Evolutionary conservation across 331 rosid species (phyloP), one percentile per base, ranked within the genome.

Genomic region (Prunus yedoensis): DNA sequence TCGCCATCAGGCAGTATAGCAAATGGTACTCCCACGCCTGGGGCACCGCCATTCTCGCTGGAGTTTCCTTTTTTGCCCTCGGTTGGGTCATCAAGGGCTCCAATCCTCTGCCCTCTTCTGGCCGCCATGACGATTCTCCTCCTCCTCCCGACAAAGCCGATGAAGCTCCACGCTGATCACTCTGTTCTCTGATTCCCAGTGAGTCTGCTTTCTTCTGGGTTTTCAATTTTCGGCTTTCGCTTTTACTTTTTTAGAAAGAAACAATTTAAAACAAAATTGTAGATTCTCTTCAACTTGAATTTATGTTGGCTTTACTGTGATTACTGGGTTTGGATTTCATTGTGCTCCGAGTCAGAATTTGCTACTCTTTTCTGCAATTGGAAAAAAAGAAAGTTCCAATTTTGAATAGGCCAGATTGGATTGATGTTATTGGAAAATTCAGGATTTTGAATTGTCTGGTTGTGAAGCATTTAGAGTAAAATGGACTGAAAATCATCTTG

Each of bases 31-130:
- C 96, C 49, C 96, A 88, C 62, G 99, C 97, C 52, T 94, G 97
- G 99, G 97, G 99, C 13, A 88, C 97, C 60, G 97, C 99, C 38
- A 88, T 94, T 80, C 89, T 94, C 5, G 97, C 97, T 11, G 97
- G 99, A 1, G 16, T 80, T 25, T 91, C 97, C 80, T 92, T 94
- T 83, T 94, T 92, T 58, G 93, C 96, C 30, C 96, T 94, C 14
- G 99, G 97, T 66, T 94, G 96, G 99, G 13, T 83, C 84, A 87
- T 94, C 86, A 94, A 94, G 61, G 99, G 99, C 15, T 86, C 86
- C 61, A 92, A 94, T 41, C 99, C 99, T 65, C 77, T 92, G 0
- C 93, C 96, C 61, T 92, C 97, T 66, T 80, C 71, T 1, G 21
- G 46, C 69, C 21, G 59, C 78, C 80, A 17, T 15, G 58, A 79